Percentiles rank a stretch among this genome's conserved stretches.
These are phyloP conservation scores for Beta vulgaris DNA, from an alignment of 148 eudicot species.

Conservation along the genomic window DNA sequence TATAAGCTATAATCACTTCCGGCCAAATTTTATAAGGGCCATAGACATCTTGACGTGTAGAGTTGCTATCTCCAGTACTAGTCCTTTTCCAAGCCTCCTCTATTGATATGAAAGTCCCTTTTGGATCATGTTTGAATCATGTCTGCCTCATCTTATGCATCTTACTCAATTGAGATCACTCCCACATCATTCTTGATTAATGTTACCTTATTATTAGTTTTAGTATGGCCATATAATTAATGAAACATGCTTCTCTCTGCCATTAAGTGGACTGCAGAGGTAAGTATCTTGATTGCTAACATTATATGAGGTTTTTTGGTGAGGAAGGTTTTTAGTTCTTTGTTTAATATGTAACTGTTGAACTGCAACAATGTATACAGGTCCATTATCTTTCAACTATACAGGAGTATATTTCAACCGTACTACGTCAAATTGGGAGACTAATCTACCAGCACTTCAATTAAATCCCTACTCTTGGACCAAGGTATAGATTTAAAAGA, in stretches of 20 bases:
- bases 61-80: background rate
- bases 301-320: background rate
- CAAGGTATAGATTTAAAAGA: slow-evolving; percentile 1
- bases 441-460: slow-evolving; percentile 9
- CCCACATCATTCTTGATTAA: background rate
- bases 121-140: background rate
- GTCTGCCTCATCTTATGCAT: background rate
- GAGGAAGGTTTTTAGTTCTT: background rate
- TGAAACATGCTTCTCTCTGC: background rate
- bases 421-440: slow-evolving; percentile 4
- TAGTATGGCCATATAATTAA: background rate
- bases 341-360: background rate
- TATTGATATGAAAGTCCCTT: background rate
- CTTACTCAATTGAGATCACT: background rate
- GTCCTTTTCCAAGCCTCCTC: background rate
- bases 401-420: slow-evolving; percentile 5
- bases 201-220: background rate
- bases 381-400: slow-evolving; percentile 18
- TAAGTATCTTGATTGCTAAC: background rate
- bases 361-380: background rate
- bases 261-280: background rate
- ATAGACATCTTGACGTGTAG: background rate
- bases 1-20: background rate
- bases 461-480: slow-evolving; percentile 13
- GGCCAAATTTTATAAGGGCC: background rate